Evolutionary conservation across 2,329 filamentous ascomycete genomes (phyloP), one percentile per base, ranked within the genome.

Genomic region (Aureobasidium sp.): DNA sequence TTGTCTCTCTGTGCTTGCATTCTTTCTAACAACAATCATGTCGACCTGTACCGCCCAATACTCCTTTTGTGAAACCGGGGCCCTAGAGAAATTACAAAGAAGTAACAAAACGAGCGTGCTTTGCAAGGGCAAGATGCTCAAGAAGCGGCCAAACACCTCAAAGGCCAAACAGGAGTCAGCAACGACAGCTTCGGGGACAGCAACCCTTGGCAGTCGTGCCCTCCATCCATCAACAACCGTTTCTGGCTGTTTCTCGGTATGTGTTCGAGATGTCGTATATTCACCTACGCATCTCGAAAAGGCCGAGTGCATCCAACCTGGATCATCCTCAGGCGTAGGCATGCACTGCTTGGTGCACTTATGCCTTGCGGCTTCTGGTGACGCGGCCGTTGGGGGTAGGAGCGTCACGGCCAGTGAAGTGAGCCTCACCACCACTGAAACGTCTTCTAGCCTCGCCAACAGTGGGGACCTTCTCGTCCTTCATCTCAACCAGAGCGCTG

Each of bases 401-500:
- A 14, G 64, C 71, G 48, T 63, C 65, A 35, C 69, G 54, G 35
- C 49, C 61, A 69, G 50, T 63, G 64, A 70, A 65, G 58, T 66
- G 69, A 44, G 69, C 66, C 57, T 66, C 70, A 64, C 73, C 72
- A 69, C 76, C 72, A 70, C 81, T 77, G 63, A 76, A 81, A 77
- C 70, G 76, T 72, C 74, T 81, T 77, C 73, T 79, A 74, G 74
- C 79, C 72, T 81, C 77, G 68, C 74, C 76, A 65, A 79, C 76
- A 64, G 80, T 78, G 60, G 82, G 82, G 64, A 86, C 77, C 71
- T 89, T 82, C 71, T 88, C 83, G 71, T 86, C 83, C 74, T 90
- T 89, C 79, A 92, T 91, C 74, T 95, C 91, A 69, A 93, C 89
- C 57, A 94, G 78, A 63, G 86, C 85, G 81, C 93, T 94, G 77